phyloP scores from a whole-genome alignment of 2,329 filamentous ascomycete genomes.

The Pseudogymnoascus sp. region DNA sequence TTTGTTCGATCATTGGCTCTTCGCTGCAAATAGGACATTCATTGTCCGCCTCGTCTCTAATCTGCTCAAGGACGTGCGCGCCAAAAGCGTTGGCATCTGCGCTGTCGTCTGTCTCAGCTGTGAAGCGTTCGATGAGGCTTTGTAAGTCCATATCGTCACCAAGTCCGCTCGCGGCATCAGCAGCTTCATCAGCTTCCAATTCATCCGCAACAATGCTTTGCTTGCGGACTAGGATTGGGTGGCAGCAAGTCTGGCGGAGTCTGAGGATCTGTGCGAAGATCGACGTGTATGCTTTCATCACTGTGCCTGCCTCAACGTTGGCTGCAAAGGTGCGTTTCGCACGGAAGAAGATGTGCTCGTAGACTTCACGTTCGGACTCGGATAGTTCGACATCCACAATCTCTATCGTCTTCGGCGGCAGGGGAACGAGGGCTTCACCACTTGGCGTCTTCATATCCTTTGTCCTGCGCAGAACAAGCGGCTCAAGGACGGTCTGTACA shows the following conservation, averaged over 20 bases:
- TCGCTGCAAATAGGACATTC: constrained; percentile 95
- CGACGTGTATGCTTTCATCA: constrained; percentile 92
- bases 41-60: constrained; percentile 76
- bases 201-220: constrained; percentile 79
- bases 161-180: constrained; percentile 71
- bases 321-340: constrained; percentile 78
- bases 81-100: constrained; percentile 66
- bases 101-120: constrained; percentile 54
- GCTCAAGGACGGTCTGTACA: constrained; percentile 92
- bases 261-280: constrained; percentile 96
- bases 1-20: constrained; percentile 90
- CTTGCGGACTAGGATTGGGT: constrained; percentile 82
- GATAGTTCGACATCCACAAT: constrained; percentile 84
- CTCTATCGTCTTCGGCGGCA: constrained; percentile 74
- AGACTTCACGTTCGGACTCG: constrained; percentile 77
- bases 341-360: constrained; percentile 77
- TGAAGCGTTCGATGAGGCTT: constrained; percentile 76
- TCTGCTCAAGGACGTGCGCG: constrained; percentile 80
- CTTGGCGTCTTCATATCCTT: constrained; percentile 97
- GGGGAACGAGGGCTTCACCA: constrained; percentile 69
- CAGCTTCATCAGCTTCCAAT: constrained; percentile 68
- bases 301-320: constrained; percentile 83
- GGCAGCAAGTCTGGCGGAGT: constrained; percentile 87
- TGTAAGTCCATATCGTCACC: constrained; percentile 95
- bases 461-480: constrained; percentile 86